Evolutionary conservation across 768 basidiomycete species (phyloP).

Genomic region (Mrakia frigida): DNA sequence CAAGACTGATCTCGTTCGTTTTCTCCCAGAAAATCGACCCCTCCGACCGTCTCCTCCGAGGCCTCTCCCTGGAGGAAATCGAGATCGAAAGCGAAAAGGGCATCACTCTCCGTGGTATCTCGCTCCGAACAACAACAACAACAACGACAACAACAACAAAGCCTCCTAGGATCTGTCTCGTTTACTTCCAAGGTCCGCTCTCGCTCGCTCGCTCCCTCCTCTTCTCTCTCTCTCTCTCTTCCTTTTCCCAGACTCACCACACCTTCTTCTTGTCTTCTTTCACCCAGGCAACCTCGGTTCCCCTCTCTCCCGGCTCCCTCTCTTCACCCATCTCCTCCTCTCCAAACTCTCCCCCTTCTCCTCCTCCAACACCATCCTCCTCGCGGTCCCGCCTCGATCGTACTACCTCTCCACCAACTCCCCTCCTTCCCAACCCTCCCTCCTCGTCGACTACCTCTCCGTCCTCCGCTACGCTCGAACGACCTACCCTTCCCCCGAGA

Average conservation of each 20-base stretch:
- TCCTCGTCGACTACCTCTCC: slow-evolving; percentile 48
- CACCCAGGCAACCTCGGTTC: slow-evolving; percentile 53
- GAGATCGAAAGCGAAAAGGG: slow-evolving; percentile 35
- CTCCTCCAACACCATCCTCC: slow-evolving; percentile 35
- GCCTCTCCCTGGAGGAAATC: slow-evolving; percentile 42
- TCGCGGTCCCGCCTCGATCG: slow-evolving; percentile 52
- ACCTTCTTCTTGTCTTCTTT: not conserved
- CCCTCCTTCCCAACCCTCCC: slow-evolving; percentile 46
- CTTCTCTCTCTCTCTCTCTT: not conserved
- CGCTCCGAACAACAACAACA: slow-evolving; percentile 32
- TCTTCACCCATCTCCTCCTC: slow-evolving; percentile 45
- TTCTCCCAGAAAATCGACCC: slow-evolving; percentile 22
- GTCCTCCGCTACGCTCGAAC: slow-evolving; percentile 43
- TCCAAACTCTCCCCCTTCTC: slow-evolving; percentile 19
- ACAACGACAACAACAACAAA: not conserved
- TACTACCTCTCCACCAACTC: slow-evolving; percentile 51
- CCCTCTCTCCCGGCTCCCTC: slow-evolving; percentile 50
- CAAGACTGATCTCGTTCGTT: not conserved
- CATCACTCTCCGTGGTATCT: slow-evolving; percentile 39
- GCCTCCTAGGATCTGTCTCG: slow-evolving; percentile 38
- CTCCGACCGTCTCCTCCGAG: slow-evolving; percentile 28
- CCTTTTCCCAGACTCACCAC: not conserved
- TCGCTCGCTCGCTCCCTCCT: too few relatives aligned
- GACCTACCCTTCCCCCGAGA: slow-evolving; percentile 45
- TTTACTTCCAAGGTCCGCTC: slow-evolving; percentile 46